These are phyloP conservation scores for Zymoseptoria crescenta DNA, from an alignment of 2,329 filamentous ascomycete species.

Conservation along the genomic window DNA sequence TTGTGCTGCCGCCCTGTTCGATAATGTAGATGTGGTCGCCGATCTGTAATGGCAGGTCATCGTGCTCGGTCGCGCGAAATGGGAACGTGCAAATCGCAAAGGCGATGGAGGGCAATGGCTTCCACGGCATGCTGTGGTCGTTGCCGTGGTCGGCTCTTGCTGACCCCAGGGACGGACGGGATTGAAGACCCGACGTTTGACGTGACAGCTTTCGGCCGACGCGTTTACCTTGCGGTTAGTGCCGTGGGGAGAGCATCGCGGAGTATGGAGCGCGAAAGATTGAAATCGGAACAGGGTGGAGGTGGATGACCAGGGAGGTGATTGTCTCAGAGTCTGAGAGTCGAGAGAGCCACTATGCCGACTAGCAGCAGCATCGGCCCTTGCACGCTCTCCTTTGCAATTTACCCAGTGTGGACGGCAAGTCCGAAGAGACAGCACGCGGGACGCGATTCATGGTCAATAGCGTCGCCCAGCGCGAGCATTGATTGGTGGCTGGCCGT, in stretches of 20 bases:
- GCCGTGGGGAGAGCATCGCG: background rate
- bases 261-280: background rate
- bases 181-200: background rate
- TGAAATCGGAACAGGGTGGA: background rate
- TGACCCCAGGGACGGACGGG: background rate
- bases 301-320: background rate
- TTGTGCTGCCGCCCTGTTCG: slow-evolving; percentile 78
- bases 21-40: slow-evolving; percentile 99
- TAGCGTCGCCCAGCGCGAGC: background rate
- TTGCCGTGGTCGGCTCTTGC: background rate
- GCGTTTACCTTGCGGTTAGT: background rate
- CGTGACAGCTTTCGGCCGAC: background rate
- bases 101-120: slow-evolving; percentile 90
- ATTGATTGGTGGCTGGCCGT: background rate
- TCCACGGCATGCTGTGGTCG: slow-evolving; percentile 69
- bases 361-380: background rate
- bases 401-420: background rate
- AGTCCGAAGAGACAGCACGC: background rate
- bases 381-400: background rate
- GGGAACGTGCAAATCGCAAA: slow-evolving; percentile 96
- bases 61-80: slow-evolving; percentile 75
- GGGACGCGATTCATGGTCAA: background rate
- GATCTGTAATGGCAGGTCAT: slow-evolving; percentile 92
- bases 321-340: background rate
- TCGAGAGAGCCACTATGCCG: background rate